These are phyloP conservation scores for Eutrema heterophyllum DNA, from an alignment of 345 rosid species.

Conservation along the genomic window DNA sequence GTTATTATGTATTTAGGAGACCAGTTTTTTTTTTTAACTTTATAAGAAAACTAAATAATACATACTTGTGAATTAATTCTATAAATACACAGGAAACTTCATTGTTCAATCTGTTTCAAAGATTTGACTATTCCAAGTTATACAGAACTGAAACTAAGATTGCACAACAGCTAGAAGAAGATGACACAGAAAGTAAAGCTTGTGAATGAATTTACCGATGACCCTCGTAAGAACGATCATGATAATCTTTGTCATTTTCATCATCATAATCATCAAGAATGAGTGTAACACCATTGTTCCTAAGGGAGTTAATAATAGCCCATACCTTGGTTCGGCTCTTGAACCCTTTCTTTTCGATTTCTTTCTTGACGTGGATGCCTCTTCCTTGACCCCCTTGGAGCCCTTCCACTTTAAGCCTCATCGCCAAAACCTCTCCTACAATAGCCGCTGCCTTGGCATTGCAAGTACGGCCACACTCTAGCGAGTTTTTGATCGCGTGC, in stretches of 20 bases:
- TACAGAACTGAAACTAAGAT: slow-evolving; percentile 1
- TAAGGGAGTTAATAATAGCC: slow-evolving; percentile 62
- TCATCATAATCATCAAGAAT: slow-evolving; percentile 51
- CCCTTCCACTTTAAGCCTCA: slow-evolving; percentile 77
- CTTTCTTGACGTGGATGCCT: slow-evolving; percentile 71
- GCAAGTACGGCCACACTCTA: slow-evolving; percentile 74
- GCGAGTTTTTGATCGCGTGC: slow-evolving; percentile 64
- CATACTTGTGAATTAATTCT: no score
- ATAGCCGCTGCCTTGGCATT: slow-evolving; percentile 79
- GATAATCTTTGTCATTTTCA: slow-evolving; percentile 12
- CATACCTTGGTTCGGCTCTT: slow-evolving; percentile 50
- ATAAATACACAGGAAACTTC: neutral
- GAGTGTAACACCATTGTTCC: slow-evolving; percentile 68
- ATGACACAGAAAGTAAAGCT: neutral
- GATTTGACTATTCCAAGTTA: slow-evolving; percentile 4
- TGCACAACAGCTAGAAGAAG: neutral
- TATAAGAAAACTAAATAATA: no score
- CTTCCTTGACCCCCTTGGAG: slow-evolving; percentile 78
- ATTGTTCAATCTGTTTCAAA: slow-evolving; percentile 7
- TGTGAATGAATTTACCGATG: neutral
- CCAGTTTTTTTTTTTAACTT: no score
- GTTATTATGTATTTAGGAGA: slow-evolving; percentile 8
- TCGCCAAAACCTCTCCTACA: slow-evolving; percentile 75
- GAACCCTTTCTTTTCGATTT: slow-evolving; percentile 80
- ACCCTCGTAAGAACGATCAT: slow-evolving; percentile 14